A percentile compares a stretch with the other conserved stretches of the same genome.
Conservation (phyloP, 352 stramenopile species). For the Phytophthora lateralis region DNA sequence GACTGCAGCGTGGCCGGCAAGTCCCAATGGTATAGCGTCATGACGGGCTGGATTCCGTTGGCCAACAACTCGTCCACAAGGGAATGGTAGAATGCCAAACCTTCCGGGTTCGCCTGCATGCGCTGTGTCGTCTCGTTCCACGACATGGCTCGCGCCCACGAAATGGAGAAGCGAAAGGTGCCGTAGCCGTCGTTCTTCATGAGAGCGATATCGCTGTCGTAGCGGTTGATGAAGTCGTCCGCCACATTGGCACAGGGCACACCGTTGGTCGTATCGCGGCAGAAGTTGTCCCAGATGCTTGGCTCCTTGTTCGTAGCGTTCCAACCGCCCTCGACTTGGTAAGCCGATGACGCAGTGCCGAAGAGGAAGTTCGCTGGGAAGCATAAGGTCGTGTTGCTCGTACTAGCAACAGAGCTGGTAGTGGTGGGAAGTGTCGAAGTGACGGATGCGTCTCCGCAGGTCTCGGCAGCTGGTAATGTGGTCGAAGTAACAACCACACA, state of each 20-base stretch:
- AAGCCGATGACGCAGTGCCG: slow-evolving; percentile 89
- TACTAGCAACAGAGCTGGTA: slow-evolving; percentile 3
- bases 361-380: slow-evolving; percentile 85
- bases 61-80: slow-evolving; percentile 86
- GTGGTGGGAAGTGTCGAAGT: not conserved
- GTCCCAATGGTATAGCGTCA: slow-evolving; percentile 97
- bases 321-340: slow-evolving; percentile 94
- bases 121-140: slow-evolving; percentile 54
- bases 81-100: slow-evolving; percentile 94
- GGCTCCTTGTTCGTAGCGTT: slow-evolving; percentile 79
- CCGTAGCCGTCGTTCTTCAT: slow-evolving; percentile 91
- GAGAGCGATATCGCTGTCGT: slow-evolving; percentile 89
- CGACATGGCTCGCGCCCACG: slow-evolving; percentile 90
- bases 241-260: slow-evolving; percentile 90
- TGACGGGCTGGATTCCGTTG: slow-evolving; percentile 82
- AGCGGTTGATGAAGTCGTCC: slow-evolving; percentile 93
- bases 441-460: slow-evolving; percentile 7
- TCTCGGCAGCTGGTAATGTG: slow-evolving; percentile 9
- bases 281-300: slow-evolving; percentile 95
- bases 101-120: slow-evolving; percentile 73
- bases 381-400: slow-evolving; percentile 32
- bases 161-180: slow-evolving; percentile 91
- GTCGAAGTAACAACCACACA: not conserved
- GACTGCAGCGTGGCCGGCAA: slow-evolving; percentile 87
- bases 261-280: slow-evolving; percentile 51